These are phyloP conservation scores for Sporothrix humicola DNA, from an alignment of 2,329 filamentous ascomycete genomes.

Conservation along the genomic window DNA sequence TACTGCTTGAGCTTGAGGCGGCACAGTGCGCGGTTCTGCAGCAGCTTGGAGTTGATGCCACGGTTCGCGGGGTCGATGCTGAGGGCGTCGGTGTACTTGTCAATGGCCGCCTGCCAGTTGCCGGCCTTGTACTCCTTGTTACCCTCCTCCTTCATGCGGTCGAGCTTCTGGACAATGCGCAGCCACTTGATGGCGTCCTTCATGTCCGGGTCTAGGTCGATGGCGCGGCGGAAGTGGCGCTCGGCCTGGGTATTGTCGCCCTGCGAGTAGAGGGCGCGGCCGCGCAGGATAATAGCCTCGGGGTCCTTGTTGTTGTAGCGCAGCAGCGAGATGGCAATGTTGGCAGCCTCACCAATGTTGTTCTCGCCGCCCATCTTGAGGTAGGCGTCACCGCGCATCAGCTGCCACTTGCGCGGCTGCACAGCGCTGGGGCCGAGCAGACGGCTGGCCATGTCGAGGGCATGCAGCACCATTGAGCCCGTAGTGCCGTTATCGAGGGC, in stretches of 20 bases:
- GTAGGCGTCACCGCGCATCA: constrained; percentile 90
- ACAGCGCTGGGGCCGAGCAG: constrained; percentile 75
- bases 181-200: constrained; percentile 87
- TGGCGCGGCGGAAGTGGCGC: constrained; percentile 86
- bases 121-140: constrained; percentile 88
- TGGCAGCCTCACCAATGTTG: constrained; percentile 87
- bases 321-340: constrained; percentile 85
- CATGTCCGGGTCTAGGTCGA: constrained; percentile 91
- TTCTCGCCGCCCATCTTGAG: constrained; percentile 91
- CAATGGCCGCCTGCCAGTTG: constrained; percentile 77
- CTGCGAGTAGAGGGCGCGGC: constrained; percentile 84
- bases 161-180: constrained; percentile 86
- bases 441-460: constrained; percentile 87
- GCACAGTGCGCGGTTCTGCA: constrained; percentile 91
- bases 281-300: constrained; percentile 88
- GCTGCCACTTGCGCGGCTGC: constrained; percentile 89
- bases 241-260: constrained; percentile 96
- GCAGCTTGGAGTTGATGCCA: constrained; percentile 90
- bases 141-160: constrained; percentile 91
- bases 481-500: constrained; percentile 75
- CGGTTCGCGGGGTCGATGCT: constrained; percentile 87
- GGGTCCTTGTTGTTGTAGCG: constrained; percentile 89
- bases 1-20: constrained; percentile 83
- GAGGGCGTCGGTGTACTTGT: constrained; percentile 82
- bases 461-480: constrained; percentile 90